Percentiles rank a stretch among this genome's conserved stretches.
Evolutionary conservation across 2,329 filamentous ascomycete genomes (phyloP).

Genomic region (Bertia moriformis): DNA sequence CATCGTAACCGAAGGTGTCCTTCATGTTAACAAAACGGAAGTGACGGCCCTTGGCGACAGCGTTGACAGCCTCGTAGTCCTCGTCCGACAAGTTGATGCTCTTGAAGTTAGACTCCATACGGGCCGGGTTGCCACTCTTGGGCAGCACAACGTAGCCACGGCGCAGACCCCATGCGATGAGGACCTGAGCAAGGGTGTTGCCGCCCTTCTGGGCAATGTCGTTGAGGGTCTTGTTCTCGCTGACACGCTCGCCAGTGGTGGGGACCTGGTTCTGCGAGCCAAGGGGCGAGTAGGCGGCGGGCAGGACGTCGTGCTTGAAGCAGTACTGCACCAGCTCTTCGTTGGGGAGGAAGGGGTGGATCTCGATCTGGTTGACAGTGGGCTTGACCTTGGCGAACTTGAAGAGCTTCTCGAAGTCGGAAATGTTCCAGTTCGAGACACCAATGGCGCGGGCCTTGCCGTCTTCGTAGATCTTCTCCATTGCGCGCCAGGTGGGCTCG

Average conservation of each 20-base stretch:
- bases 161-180: constrained; percentile 51
- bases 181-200: constrained; percentile 42
- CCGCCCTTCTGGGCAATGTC: constrained; percentile 40
- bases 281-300: constrained; percentile 32
- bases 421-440: constrained; percentile 26
- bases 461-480: constrained; percentile 28
- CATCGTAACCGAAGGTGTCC: constrained; percentile 62
- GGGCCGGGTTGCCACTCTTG: constrained; percentile 52
- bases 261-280: constrained; percentile 58
- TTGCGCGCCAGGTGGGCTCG: constrained; percentile 44
- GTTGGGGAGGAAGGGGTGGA: constrained; percentile 30
- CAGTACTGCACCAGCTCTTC: constrained; percentile 35
- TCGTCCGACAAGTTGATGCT: constrained; percentile 38
- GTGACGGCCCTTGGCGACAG: constrained; percentile 51
- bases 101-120: constrained; percentile 51
- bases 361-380: constrained; percentile 28
- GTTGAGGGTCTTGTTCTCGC: constrained; percentile 42
- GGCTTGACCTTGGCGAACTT: constrained; percentile 21
- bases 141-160: constrained; percentile 55
- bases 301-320: constrained; percentile 31
- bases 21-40: constrained; percentile 71
- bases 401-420: constrained; percentile 21
- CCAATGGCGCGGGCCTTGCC: constrained; percentile 22
- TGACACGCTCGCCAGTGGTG: constrained; percentile 51
- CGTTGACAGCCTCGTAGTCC: constrained; percentile 47